Conservation (phyloP, 1,284 basidiomycete genomes). For the Cryptococcus hybrid region DNA sequence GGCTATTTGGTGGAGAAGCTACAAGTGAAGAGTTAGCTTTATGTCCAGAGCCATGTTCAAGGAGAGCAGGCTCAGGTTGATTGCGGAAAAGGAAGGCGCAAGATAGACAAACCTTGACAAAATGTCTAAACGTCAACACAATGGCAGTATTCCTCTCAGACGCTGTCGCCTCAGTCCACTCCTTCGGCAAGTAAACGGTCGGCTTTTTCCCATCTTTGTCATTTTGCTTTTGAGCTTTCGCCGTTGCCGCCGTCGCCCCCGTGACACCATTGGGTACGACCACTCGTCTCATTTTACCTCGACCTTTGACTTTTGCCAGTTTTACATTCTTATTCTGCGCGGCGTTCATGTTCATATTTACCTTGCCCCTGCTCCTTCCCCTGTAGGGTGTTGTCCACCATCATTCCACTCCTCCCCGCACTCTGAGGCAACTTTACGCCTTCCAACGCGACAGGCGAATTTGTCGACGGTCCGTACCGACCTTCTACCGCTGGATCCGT, state of each 20-base stretch:
- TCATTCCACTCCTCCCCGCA: conserved; percentile 16
- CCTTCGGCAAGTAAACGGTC: conserved; percentile 38
- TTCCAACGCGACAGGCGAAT: conserved; percentile 37
- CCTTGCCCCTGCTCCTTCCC: not conserved
- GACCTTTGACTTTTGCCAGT: conserved; percentile 30
- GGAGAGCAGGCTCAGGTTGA: not conserved
- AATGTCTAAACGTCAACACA: conserved; percentile 48
- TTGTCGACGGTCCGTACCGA: conserved; percentile 43
- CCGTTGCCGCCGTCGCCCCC: conserved; percentile 12
- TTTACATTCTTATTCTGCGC: conserved; percentile 18
- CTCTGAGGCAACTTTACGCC: conserved; percentile 27
- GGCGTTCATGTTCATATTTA: not conserved
- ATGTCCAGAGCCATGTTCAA: not conserved
- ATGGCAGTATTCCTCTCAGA: conserved; percentile 46
- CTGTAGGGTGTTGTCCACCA: conserved; percentile 1
- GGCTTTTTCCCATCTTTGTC: conserved; percentile 16
- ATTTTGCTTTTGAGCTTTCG: not conserved
- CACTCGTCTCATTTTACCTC: conserved; percentile 26
- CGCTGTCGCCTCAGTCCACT: conserved; percentile 45
- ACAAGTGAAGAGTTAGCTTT: not conserved
- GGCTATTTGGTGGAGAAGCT: conserved; percentile 47
- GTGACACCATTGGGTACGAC: conserved; percentile 14
- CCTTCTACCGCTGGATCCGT: conserved; percentile 41
- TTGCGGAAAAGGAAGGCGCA: conserved; percentile 3
- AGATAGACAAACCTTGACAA: conserved; percentile 38